Evolutionary conservation across 2,329 filamentous ascomycete genomes (phyloP).

Genomic region (Orbilia ellipsospora): DNA sequence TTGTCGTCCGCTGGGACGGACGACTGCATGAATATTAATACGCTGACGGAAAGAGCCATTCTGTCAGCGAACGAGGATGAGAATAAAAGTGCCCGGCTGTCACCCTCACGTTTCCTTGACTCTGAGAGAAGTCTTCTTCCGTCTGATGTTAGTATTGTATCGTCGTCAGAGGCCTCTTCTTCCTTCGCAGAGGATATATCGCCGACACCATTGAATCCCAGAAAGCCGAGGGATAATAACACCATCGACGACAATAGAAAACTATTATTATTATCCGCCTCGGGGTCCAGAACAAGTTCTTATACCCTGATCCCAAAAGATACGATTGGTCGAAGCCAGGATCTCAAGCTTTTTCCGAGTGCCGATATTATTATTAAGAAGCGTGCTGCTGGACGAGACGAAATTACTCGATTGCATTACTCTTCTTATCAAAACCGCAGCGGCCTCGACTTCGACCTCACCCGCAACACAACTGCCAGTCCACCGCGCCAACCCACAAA

Average conservation of each 20-base stretch:
- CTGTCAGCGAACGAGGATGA: slow-evolving; percentile 25
- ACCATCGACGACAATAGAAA: too few relatives aligned
- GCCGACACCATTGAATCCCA: too few relatives aligned
- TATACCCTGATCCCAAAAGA: too few relatives aligned
- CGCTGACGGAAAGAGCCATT: slow-evolving; percentile 12
- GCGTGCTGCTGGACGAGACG: not conserved
- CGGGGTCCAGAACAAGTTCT: too few relatives aligned
- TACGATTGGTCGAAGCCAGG: too few relatives aligned
- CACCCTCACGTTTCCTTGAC: slow-evolving; percentile 32
- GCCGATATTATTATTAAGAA: not conserved
- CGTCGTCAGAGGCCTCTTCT: not conserved
- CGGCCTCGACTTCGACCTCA: slow-evolving; percentile 20
- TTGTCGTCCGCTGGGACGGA: slow-evolving; percentile 32
- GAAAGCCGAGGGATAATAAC: too few relatives aligned
- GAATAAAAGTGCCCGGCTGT: slow-evolving; percentile 48
- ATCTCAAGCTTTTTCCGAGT: slow-evolving; percentile 2
- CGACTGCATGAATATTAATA: slow-evolving; percentile 41
- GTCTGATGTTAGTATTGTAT: slow-evolving; percentile 20
- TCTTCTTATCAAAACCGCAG: slow-evolving; percentile 1
- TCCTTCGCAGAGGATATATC: too few relatives aligned
- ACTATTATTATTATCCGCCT: too few relatives aligned
- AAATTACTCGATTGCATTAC: slow-evolving; percentile 43
- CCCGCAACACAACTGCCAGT: slow-evolving; percentile 24
- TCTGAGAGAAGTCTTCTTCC: slow-evolving; percentile 18
- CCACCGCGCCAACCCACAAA: not conserved